Base-by-base conservation (phyloP, 495 filamentous ascomycete genomes). In the Talaromyces thailandensis region DNA sequence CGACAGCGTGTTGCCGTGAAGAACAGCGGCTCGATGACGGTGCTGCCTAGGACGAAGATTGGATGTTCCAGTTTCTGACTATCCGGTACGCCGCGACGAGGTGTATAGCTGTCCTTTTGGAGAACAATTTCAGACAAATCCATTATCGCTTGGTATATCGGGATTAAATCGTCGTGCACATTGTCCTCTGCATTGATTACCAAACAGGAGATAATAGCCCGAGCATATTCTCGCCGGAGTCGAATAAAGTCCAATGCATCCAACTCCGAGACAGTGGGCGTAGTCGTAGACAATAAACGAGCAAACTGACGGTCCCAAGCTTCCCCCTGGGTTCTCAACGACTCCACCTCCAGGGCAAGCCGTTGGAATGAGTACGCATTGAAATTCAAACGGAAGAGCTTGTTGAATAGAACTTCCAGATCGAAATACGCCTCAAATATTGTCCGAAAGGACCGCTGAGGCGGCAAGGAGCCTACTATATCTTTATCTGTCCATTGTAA, bases 1-100 rank as follows among this genome's bases (percentile, higher is more conserved):
- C 71, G 72, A 56, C 74, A 75, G 63, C 68, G 67, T 3, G 73
- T 52, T 2, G 60, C 65, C 1, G 69, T 70, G 18, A 73, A 61
- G 55, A 67, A 71, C 0, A 71, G 65, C 3, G 70, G 69, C 26
- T 61, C 59, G 59, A 51, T n/a, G 16, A 61, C n/a, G 8, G 37
- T 32, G n/a, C 24, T 31, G 24, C 37, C 59, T 14, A 61, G 59
- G 28, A 50, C 26, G 26, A 61, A 61, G 3, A 31, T 24, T 23
- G 59, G 59, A 23, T 61, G 59, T 51, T 60, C 40, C 1, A 48
- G n/a, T 48, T 23, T 48, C 6, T 21, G 43, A 3, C 18, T 48
- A 4, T 48, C 18, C 2, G 43, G 18, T 23, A 48, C 43, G n/a
- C 43, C 43, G n/a, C 7, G 18, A 23, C 16, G 43, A 21, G n/a